Base-by-base conservation (phyloP, 352 stramenopile genomes). In the Phytophthora ohioensis region DNA sequence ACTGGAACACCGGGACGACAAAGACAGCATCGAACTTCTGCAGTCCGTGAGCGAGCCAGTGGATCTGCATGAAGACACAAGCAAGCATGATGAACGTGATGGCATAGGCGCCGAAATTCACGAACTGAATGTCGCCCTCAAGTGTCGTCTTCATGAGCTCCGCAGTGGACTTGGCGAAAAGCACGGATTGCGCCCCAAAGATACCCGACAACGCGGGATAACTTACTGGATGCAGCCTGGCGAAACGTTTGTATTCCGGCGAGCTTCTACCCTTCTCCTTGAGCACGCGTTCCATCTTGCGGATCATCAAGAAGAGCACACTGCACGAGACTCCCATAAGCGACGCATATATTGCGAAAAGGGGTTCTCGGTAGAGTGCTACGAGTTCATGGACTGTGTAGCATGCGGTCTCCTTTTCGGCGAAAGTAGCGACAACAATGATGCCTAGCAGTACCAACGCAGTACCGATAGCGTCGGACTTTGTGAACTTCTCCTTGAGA, bases 1-100 rank as follows among this genome's bases (percentile, higher is more conserved):
- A 96, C 74, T 93, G 85, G 64, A 96, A 94, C 3, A 93, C 81
- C 0, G 89, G 89, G 10, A 96, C 85, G 35, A 97, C 75, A 38
- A 97, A 93, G 8, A 94, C 87, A 2, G 91, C 91, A 70, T 97
- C 91, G 46, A 97, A 97, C 10, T 78, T 76, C 54, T 93, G 79
- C 15, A 97, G 77, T 0, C 90, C 91, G 27, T 86, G 69, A 5
- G 92, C 92, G 35, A 97, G 91, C 82, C 91, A 93, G 55, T 96
- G 84, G 36, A 97, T 92, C 81, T 93, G 93, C 64, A 97, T 79
- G 54, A 95, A 92, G 17, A 95, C 90, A 21, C 87, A 94, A 4
- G 58, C 42, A 31, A 96, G 78, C 90, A 95, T 96, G 66, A 77
- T 79, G 21, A 95, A 35, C 9, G 90, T 76, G 56, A 97, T 92